phyloP scores from a whole-genome alignment of 495 filamentous ascomycete genomes.

The Choiromyces venosus region DNA sequence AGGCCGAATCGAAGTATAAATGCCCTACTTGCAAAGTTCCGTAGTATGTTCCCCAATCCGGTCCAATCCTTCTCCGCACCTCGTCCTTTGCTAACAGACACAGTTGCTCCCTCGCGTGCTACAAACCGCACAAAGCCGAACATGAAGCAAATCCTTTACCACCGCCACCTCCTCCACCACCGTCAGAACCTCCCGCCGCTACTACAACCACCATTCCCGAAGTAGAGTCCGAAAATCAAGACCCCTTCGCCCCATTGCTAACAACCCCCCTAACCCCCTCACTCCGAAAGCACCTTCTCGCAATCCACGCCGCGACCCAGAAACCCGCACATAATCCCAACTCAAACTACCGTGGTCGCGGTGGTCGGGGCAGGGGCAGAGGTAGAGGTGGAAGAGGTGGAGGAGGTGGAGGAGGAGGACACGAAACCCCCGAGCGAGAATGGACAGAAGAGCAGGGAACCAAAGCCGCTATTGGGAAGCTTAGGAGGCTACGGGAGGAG shows the following conservation, averaged over 20 bases:
- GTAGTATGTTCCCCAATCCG: slow-evolving; percentile 26
- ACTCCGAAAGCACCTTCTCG: slow-evolving; percentile 30
- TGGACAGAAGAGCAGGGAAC: slow-evolving; percentile 32
- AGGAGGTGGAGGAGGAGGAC: slow-evolving; percentile 18
- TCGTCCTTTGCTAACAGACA: not conserved
- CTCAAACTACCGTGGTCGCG: slow-evolving; percentile 8
- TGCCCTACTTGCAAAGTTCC: slow-evolving; percentile 36
- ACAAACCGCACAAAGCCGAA: slow-evolving; percentile 34
- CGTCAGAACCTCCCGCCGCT: not conserved
- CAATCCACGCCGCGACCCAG: slow-evolving; percentile 26
- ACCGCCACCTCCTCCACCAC: slow-evolving; percentile 2
- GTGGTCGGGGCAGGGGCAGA: slow-evolving; percentile 18
- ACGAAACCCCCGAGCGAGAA: slow-evolving; percentile 16
- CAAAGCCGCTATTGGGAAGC: slow-evolving; percentile 23
- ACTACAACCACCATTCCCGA: not conserved
- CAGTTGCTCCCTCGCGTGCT: slow-evolving; percentile 40
- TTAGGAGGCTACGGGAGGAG: slow-evolving; percentile 26
- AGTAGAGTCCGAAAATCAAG: not conserved
- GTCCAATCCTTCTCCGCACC: not conserved
- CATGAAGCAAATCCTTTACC: slow-evolving; percentile 18
- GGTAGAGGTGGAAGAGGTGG: slow-evolving; percentile 35
- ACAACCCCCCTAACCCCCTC: slow-evolving; percentile 25
- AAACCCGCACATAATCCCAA: slow-evolving; percentile 8
- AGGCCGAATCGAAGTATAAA: slow-evolving; percentile 38
- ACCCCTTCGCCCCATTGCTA: slow-evolving; percentile 29